phyloP scores from a whole-genome alignment of 192 early-diverging fungal species.

The Umbelopsis ramanniana region DNA sequence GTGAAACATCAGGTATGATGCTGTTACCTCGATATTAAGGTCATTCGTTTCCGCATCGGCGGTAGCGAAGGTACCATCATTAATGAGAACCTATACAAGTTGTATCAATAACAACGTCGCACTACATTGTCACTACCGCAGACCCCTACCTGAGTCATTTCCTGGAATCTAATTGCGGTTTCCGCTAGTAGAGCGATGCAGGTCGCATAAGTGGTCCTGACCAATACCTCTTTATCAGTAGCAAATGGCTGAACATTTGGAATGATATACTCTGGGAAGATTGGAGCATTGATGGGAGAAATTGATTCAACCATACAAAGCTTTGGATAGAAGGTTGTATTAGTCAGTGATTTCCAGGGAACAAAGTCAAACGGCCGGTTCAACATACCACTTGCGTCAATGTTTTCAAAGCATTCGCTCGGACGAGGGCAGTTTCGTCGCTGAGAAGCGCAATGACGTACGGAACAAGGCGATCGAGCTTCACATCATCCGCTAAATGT shows the following conservation, averaged over 20 bases:
- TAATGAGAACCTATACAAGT: constrained; percentile 45
- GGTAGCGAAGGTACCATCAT: constrained; percentile 48
- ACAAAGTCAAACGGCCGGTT: background rate
- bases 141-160: constrained; percentile 66
- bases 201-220: constrained; percentile 81
- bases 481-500: constrained; percentile 71
- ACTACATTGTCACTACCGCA: too few relatives aligned
- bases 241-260: constrained; percentile 74
- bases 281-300: constrained; percentile 78
- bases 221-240: constrained; percentile 73
- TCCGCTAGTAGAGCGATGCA: constrained; percentile 83
- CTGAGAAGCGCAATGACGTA: constrained; percentile 69
- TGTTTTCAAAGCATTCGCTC: constrained; percentile 64
- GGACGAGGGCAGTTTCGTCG: constrained; percentile 67
- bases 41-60: constrained; percentile 48
- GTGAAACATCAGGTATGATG: too few relatives aligned
- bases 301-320: constrained; percentile 76
- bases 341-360: background rate
- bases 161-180: constrained; percentile 72
- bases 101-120: background rate
- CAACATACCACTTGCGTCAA: constrained; percentile 70
- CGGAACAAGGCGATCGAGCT: constrained; percentile 78
- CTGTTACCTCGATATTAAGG: constrained; percentile 49
- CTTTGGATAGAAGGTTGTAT: constrained; percentile 37
- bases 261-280: constrained; percentile 92